phyloP scores from a whole-genome alignment of 2,329 filamentous ascomycete species.

The Cladosporium sp. region DNA sequence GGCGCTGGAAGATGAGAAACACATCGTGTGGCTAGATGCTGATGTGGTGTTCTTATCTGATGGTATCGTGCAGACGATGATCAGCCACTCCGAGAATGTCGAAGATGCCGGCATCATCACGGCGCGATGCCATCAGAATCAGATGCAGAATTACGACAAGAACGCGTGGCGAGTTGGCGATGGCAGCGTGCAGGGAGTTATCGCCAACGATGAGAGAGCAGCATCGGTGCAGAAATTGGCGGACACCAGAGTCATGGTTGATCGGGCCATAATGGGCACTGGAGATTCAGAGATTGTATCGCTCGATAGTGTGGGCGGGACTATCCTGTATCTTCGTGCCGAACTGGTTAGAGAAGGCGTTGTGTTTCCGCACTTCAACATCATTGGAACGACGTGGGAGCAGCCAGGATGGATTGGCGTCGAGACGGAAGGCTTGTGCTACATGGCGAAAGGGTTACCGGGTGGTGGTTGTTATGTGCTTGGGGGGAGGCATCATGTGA shows the following conservation, averaged over 20 bases:
- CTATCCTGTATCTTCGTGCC: slow-evolving; percentile 39
- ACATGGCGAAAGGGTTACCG: slow-evolving; percentile 22
- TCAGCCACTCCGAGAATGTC: slow-evolving; percentile 30
- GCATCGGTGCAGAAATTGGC: slow-evolving; percentile 16
- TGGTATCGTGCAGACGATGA: slow-evolving; percentile 36
- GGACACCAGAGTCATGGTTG: slow-evolving; percentile 19
- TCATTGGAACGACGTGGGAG: slow-evolving; percentile 40
- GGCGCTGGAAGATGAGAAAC: slow-evolving; percentile 34
- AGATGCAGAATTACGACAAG: slow-evolving; percentile 40
- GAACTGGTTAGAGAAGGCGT: slow-evolving; percentile 37
- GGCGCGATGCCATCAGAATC: slow-evolving; percentile 36
- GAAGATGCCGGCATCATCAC: slow-evolving; percentile 38
- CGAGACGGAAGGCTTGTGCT: slow-evolving; percentile 43
- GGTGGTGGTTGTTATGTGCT: slow-evolving; percentile 26
- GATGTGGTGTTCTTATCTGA: slow-evolving; percentile 39
- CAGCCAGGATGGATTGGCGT: slow-evolving; percentile 39
- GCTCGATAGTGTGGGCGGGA: slow-evolving; percentile 41
- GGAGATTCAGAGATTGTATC: slow-evolving; percentile 35
- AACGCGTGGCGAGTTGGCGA: slow-evolving; percentile 35
- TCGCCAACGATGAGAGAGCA: slow-evolving; percentile 16
- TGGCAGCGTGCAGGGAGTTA: not conserved
- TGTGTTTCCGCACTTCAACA: slow-evolving; percentile 37
- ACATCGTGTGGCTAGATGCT: slow-evolving; percentile 42
- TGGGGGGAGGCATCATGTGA: slow-evolving; percentile 21
- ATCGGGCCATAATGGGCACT: slow-evolving; percentile 29